Base-by-base conservation (phyloP, 768 basidiomycete species). In the Termitomyces sp. region DNA sequence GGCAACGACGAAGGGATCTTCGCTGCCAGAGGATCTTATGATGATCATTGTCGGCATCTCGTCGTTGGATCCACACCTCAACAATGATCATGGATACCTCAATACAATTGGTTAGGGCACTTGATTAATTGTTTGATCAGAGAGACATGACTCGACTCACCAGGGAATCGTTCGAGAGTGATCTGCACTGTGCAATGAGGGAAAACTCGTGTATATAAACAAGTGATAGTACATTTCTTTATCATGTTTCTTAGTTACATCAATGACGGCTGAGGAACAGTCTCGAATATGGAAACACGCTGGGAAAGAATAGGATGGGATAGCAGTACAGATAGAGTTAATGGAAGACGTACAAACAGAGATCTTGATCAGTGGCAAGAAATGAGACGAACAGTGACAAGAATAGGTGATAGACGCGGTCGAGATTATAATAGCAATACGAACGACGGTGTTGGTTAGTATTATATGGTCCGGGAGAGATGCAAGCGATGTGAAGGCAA, bases 41-140 rank as follows among this genome's bases (percentile, higher is more conserved):
- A 55, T 55, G 53, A 55, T 43, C 44, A 33, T 33, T 40, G 43
- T 39, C 24, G 24, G 5, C 51, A n/a, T n/a, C 51, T 57, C 60
- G 53, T 55, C 42, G n/a, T 32, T 44, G 42, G 56, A 61, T 61
- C 56, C 60, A 57, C 60, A n/a, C 33, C 30, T 46, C 24, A 22
- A 10, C 22, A 51, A 27, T 30, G 45, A 32, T 36, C 16, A 26
- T 40, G n/a, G 10, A n/a, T 36, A n/a, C n/a, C 32, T 36, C 34
- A 39, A 34, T 18, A 22, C 18, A 36, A 56, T 37, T 40, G 49
- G 32, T 32, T 40, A 27, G 9, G 33, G 13, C 12, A 18, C 30
- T 34, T 30, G 50, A 45, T 45, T 52, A 22, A 57, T 50, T 50
- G 30, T 39, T 27, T 12, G 26, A 27, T 57, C 39, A 42, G 13